Conservation (phyloP, 495 filamentous ascomycete species). For the Tuber melanosporum region DNA sequence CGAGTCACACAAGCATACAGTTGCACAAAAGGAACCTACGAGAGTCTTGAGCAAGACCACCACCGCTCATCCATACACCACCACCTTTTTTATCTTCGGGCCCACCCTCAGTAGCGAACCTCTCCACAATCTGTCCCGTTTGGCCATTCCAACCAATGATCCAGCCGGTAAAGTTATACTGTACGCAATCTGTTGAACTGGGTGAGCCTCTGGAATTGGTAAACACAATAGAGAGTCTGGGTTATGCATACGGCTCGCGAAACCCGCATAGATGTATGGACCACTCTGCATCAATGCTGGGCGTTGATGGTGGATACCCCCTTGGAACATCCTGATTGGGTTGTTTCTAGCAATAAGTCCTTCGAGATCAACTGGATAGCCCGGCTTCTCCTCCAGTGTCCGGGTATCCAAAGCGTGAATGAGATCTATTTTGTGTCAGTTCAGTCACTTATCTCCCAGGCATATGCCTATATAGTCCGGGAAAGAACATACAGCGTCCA, state of each 20-base stretch:
- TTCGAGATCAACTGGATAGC: constrained; percentile 45
- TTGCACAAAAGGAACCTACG: constrained; percentile 10
- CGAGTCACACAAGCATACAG: not conserved
- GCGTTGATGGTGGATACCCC: constrained; percentile 45
- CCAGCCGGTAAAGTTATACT: constrained; percentile 48
- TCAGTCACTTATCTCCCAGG: constrained; percentile 9
- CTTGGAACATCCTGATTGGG: constrained; percentile 44
- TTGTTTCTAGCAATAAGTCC: constrained; percentile 46
- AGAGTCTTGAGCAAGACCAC: constrained; percentile 43
- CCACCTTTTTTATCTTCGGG: constrained; percentile 40
- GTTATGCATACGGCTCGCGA: constrained; percentile 41
- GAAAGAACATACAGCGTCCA: constrained; percentile 33
- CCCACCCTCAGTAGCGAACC: constrained; percentile 44
- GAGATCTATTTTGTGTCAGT: constrained; percentile 29
- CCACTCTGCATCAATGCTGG: constrained; percentile 45
- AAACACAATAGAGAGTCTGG: not conserved
- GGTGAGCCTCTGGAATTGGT: not conserved
- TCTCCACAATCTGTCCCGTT: constrained; percentile 44
- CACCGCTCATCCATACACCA: constrained; percentile 47
- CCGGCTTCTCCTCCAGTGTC: constrained; percentile 42
- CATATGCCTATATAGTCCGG: not conserved
- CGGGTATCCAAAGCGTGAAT: constrained; percentile 45
- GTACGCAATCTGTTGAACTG: constrained; percentile 34
- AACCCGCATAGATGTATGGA: constrained; percentile 45
- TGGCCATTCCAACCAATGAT: constrained; percentile 47